Base-by-base conservation (phyloP, 768 basidiomycete genomes). In the Pleurotus platypus region DNA sequence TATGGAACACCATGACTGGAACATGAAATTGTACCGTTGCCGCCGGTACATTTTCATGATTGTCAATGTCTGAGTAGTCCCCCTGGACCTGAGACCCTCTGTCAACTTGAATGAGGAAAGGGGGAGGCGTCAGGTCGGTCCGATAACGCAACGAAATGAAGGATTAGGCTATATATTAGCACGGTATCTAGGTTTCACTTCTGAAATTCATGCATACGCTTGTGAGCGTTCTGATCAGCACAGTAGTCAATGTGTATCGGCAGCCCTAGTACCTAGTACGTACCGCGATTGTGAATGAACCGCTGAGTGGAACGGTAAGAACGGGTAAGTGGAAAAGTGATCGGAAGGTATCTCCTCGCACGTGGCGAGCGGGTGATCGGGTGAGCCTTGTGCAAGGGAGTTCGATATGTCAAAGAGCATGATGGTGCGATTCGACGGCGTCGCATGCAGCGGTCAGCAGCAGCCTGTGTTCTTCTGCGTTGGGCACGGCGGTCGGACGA, bases 381-480 rank as follows among this genome's bases (percentile, higher is more conserved):
- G 15, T 26, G 38, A 12, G 42, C 30, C 12, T 30, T 50, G n/a
- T 35, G 30, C 30, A 35, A 35, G 30, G 35, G 27, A 12, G 15
- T n/a, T 16, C 11, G 5, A 24, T 50, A 24, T 27, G 49, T 26
- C 22, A 35, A 38, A 35, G 49, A 38, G 22, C 20, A 54, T 54
- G 51, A 54, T 42, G 51, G 7, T 37, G 12, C 20, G 13, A 22
- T 54, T 54, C 51, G 51, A 54, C 42, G 51, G 13, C 37, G 51
- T 54, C 51, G 51, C 51, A 54, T 40, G 51, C 51, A 11, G 51
- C 22, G 51, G 24, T n/a, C 42, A 40, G 51, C 51, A 18, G 51
- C 39, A 22, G n/a, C n/a, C 42, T 45, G 42, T 16, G 42, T 45
- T 45, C 42, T 15, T n/a, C 20, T 45, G 42, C n/a, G 42, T 45